Percentiles rank a stretch among this genome's conserved stretches.
phyloP scores from a whole-genome alignment of 2,329 filamentous ascomycete genomes.

The Atkinsonella hypoxylon region DNA sequence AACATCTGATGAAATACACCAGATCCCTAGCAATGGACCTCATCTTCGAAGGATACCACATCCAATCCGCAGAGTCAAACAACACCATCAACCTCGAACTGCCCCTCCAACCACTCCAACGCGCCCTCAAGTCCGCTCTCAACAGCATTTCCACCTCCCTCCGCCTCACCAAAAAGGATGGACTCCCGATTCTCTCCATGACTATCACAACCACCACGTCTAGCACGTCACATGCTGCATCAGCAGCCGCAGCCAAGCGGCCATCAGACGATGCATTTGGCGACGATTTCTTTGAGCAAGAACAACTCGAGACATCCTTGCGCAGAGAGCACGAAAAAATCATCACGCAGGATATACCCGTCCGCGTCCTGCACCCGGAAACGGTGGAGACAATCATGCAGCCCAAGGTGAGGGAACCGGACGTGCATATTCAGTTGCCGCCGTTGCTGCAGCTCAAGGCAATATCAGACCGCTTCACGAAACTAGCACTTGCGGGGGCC shows the following conservation, averaged over 20 bases:
- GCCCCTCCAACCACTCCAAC: slow-evolving; percentile 74
- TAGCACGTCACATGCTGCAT: slow-evolving; percentile 23
- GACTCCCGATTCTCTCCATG: slow-evolving; percentile 73
- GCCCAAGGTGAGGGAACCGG: slow-evolving; percentile 78
- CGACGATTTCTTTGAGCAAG: slow-evolving; percentile 32
- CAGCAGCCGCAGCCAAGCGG: slow-evolving; percentile 15
- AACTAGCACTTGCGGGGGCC: slow-evolving; percentile 51
- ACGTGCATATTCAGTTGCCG: slow-evolving; percentile 87
- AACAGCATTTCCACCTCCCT: slow-evolving; percentile 73
- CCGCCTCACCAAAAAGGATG: slow-evolving; percentile 86
- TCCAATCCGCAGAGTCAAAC: slow-evolving; percentile 69
- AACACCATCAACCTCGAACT: slow-evolving; percentile 97
- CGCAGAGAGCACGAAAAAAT: slow-evolving; percentile 73
- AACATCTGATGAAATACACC: not conserved
- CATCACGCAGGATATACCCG: slow-evolving; percentile 92
- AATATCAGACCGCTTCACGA: slow-evolving; percentile 92
- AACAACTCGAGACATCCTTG: slow-evolving; percentile 44
- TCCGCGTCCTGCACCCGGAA: slow-evolving; percentile 72
- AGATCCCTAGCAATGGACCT: slow-evolving; percentile 59
- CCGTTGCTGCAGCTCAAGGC: slow-evolving; percentile 80
- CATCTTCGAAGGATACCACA: slow-evolving; percentile 75
- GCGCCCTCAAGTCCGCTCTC: slow-evolving; percentile 80
- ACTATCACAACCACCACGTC: slow-evolving; percentile 70
- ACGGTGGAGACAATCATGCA: slow-evolving; percentile 91
- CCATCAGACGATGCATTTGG: slow-evolving; percentile 27